Evolutionary conservation across 2,329 filamentous ascomycete species (phyloP), one percentile per base, ranked within the genome.

Genomic region (Juglanconis juglandina): DNA sequence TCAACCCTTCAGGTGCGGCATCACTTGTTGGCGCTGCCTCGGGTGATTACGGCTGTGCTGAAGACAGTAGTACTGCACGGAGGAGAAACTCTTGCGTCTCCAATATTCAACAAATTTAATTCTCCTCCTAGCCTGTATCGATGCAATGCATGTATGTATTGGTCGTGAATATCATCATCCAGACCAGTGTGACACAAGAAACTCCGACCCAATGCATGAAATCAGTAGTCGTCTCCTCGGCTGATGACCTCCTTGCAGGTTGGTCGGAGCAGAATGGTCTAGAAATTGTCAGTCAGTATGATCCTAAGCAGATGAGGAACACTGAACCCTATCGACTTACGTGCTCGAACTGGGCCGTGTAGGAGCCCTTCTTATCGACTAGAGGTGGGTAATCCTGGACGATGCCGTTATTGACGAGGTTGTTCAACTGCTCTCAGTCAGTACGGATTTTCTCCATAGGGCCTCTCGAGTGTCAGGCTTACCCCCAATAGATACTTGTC

Each of bases 341-440:
- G 79, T 97, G 93, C 80, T 97, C 93, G 72, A 87, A 96, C 73
- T 97, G 93, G 65, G 93, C 94, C 33, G 92, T 96, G 75, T 96
- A 96, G 33, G 91, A 96, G 61, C 94, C 94, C 83, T 96, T 96
- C 77, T 93, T 87, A 77, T 97, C 93, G 67, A 90, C 88, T 68
- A 97, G 80, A 35, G 93, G 93, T 44, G 92, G 92, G 72, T 97
- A 97, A 48, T 90, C 87, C 76, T 97, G 91, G 48, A 97, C 91
- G 67, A 97, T 90, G 61, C 92, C 92, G 60, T 81, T 86, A 47
- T 86, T 82, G 51, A 97, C 92, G 47, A 97, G 81, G 70, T 88
- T 94, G 77, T 96, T 96, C 73, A 97, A 79, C 88, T 92, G 66
- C 4, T 8, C 3, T 1, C 13, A 14, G 33, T 49, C 13, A 48